These are phyloP conservation scores for Petunia secreta DNA, from an alignment of 257 asterid species.

Conservation along the genomic window DNA sequence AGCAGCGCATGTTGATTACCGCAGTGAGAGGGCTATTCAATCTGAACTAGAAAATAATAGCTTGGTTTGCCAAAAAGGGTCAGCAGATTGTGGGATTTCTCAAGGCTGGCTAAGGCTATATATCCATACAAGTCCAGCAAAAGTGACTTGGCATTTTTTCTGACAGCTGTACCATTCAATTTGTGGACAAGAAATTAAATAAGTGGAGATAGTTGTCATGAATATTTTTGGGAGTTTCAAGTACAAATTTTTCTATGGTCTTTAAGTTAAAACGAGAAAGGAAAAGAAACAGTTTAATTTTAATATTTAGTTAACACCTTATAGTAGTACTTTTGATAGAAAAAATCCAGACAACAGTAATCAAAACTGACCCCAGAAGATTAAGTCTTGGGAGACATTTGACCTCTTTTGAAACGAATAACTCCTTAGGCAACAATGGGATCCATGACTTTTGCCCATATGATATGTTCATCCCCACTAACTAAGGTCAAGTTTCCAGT, in stretches of 20 bases:
- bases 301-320: not conserved
- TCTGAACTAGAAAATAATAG: no score
- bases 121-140: not conserved
- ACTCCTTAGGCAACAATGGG: conserved; percentile 6
- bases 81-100: not conserved
- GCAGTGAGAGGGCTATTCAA: no score
- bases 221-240: not conserved
- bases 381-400: conserved; percentile 12
- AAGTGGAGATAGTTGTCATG: not conserved
- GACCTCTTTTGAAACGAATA: not conserved
- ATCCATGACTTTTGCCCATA: not conserved
- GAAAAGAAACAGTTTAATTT: not conserved
- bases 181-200: not conserved
- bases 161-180: not conserved
- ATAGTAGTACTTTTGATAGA: not conserved
- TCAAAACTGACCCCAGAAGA: conserved; percentile 10
- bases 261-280: no score
- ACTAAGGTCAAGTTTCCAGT: not conserved
- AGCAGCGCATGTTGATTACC: no score
- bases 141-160: no score
- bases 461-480: not conserved
- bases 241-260: not conserved
- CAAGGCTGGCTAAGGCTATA: not conserved
- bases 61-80: not conserved
- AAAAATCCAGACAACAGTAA: not conserved